phyloP scores from a whole-genome alignment of 176 grass and related monocot genomes.

The Echinochloa phyllopogon region DNA sequence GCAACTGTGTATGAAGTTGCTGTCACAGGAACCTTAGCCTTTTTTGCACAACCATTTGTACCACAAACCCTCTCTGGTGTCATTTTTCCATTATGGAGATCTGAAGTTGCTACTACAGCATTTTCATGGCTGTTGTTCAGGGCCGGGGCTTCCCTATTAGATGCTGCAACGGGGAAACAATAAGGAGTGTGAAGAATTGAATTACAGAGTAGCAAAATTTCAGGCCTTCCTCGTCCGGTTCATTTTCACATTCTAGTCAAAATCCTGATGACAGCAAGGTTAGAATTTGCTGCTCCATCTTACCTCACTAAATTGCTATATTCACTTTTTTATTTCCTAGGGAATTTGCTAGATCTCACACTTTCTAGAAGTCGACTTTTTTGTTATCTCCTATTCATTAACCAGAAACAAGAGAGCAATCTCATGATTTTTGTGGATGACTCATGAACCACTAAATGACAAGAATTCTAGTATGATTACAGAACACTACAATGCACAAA shows the following conservation, averaged over 20 bases:
- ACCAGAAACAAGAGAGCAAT: not conserved
- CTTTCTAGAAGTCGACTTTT: not conserved
- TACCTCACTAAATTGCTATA: not conserved
- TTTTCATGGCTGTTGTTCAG: conserved; percentile 48
- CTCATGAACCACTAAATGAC: not conserved
- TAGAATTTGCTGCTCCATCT: not conserved
- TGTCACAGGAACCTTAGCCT: conserved; percentile 63
- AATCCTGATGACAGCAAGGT: conserved; percentile 8
- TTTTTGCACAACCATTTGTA: conserved; percentile 64
- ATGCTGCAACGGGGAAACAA: conserved; percentile 52
- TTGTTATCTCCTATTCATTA: not conserved
- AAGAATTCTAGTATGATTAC: not conserved
- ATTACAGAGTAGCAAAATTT: conserved; percentile 3
- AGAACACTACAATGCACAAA: not conserved
- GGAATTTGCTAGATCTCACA: too few relatives aligned
- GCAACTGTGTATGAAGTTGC: conserved; percentile 82
- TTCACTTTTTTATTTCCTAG: too few relatives aligned
- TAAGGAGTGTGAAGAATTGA: not conserved
- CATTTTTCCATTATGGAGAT: conserved; percentile 58
- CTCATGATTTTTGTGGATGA: not conserved
- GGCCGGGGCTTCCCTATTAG: conserved; percentile 50
- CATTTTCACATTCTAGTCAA: not conserved
- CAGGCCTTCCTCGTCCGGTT: not conserved
- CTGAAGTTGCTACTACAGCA: conserved; percentile 49
- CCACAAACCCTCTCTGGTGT: conserved; percentile 62